Base-by-base conservation (phyloP, 306 rosid species). In the Pyrus communis region DNA sequence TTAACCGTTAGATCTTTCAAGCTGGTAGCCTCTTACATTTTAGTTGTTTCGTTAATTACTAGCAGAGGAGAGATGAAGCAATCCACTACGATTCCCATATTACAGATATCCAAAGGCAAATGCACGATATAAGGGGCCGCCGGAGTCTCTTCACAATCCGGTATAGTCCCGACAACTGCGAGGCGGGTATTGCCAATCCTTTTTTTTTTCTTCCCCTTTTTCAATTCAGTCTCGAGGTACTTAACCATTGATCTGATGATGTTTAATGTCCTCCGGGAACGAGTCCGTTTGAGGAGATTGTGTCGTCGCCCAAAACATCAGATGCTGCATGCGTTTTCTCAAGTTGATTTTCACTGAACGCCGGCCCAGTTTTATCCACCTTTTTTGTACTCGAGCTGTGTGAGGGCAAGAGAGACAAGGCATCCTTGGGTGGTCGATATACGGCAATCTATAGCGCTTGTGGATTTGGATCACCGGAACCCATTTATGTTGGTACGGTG, bases 81-180 rank as follows among this genome's bases (percentile, higher is more conserved):
- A 86, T 89, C 83, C 88, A 89, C 82, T 91, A 87, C 18, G 99
- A 96, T 82, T 93, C 99, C 75, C 98, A 69, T 70, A 82, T 96
- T 30, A 17, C 87, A 75, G 96, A 96, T 67, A 83, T 92, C 64
- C 90, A 92, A 65, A 85, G 93, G 88, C 92, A 83, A 84, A 89
- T 92, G 83, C 98, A 96, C 71, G 99, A 96, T 79, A 86, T 96
- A 80, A 87, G 99, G 81, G 99, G 99, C 58, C 92, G 99, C 82
- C 85, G 99, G 85, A 92, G 99, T 76, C 86, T 87, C 75, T 91
- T 96, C 84, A 69, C 82, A 73, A 76, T 96, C 71, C 93, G 86
- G 33, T 96, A 96, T 64, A 87, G 87, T 79, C 99, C 91, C 5
- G 97, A 96, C 84, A 80, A 82, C 76, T 71, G 78, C 3, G 92